Percentiles rank a stretch among this genome's conserved stretches.
Evolutionary conservation across 371 early-diverging fungal species (phyloP).

Genomic region (Rhizomucor miehei): DNA sequence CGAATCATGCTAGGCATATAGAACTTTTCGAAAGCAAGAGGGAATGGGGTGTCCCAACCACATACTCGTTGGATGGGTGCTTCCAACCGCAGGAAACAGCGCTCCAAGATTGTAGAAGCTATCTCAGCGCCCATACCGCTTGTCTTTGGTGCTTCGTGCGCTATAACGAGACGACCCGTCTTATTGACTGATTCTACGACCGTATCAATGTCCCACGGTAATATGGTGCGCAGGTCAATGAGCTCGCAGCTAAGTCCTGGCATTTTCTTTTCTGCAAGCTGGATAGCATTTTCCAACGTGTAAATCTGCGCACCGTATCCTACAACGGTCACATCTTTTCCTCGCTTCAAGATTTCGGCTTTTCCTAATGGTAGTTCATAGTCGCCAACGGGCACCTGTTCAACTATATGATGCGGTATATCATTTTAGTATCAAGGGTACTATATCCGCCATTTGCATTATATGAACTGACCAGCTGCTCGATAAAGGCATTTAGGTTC

Average conservation of each 20-base stretch:
- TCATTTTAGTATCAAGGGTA: background rate
- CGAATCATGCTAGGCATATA: conserved; percentile 90
- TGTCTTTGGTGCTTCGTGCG: conserved; percentile 95
- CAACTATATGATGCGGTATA: conserved; percentile 57
- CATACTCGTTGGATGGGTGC: conserved; percentile 86
- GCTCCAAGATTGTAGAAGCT: conserved; percentile 87
- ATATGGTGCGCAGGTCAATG: conserved; percentile 91
- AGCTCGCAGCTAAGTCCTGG: conserved; percentile 92
- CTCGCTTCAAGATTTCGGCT: conserved; percentile 90
- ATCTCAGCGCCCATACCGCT: conserved; percentile 96
- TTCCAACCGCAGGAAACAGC: conserved; percentile 80
- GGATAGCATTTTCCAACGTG: conserved; percentile 87
- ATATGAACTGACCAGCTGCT: conserved; percentile 64
- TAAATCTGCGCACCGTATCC: conserved; percentile 96
- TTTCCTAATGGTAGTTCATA: conserved; percentile 91
- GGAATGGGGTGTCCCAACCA: conserved; percentile 96
- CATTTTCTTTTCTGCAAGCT: conserved; percentile 82
- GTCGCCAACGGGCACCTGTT: conserved; percentile 93
- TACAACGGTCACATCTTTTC: conserved; percentile 89
- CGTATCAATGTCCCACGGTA: conserved; percentile 95
- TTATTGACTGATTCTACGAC: conserved; percentile 92
- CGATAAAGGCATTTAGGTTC: conserved; percentile 98
- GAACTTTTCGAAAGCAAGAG: conserved; percentile 91
- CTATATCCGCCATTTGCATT: background rate
- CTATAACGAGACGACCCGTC: conserved; percentile 91